Conservation (phyloP, 148 eudicot genomes). For the Vaccinium myrtillus region DNA sequence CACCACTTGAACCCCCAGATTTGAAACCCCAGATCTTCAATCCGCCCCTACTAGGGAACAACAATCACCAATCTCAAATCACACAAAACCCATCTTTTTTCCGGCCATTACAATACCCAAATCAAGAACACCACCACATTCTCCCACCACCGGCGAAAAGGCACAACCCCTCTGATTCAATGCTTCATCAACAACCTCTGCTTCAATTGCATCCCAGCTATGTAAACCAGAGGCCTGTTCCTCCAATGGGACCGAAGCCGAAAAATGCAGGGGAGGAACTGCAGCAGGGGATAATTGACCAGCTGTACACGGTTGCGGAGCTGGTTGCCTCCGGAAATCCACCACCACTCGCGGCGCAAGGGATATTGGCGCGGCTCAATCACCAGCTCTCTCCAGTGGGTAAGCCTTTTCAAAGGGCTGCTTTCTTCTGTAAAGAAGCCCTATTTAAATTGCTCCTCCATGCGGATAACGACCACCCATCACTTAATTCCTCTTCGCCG, state of each 20-base stretch:
- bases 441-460: slow-evolving; percentile 43
- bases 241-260: slow-evolving; percentile 20
- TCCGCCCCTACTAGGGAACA: slow-evolving; percentile 45
- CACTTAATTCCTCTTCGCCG: slow-evolving; percentile 38
- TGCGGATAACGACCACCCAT: slow-evolving; percentile 20
- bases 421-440: slow-evolving; percentile 82
- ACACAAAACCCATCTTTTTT: slow-evolving; percentile 54
- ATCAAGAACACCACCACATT: slow-evolving; percentile 35
- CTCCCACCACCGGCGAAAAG: slow-evolving; percentile 55
- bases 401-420: slow-evolving; percentile 78
- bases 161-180: slow-evolving; percentile 46
- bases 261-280: slow-evolving; percentile 10
- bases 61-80: slow-evolving; percentile 32
- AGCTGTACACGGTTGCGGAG: slow-evolving; percentile 79
- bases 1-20: slow-evolving; percentile 32
- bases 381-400: slow-evolving; percentile 81
- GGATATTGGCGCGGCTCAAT: slow-evolving; percentile 99
- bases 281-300: slow-evolving; percentile 70
- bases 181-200: slow-evolving; percentile 21
- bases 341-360: slow-evolving; percentile 73
- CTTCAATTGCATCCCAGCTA: slow-evolving; percentile 23
- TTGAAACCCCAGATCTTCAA: slow-evolving; percentile 50
- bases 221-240: slow-evolving; percentile 26
- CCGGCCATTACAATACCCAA: slow-evolving; percentile 33
- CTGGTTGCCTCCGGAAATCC: slow-evolving; percentile 69